phyloP scores from a whole-genome alignment of 495 filamentous ascomycete genomes.

The Tuber aestivum region DNA sequence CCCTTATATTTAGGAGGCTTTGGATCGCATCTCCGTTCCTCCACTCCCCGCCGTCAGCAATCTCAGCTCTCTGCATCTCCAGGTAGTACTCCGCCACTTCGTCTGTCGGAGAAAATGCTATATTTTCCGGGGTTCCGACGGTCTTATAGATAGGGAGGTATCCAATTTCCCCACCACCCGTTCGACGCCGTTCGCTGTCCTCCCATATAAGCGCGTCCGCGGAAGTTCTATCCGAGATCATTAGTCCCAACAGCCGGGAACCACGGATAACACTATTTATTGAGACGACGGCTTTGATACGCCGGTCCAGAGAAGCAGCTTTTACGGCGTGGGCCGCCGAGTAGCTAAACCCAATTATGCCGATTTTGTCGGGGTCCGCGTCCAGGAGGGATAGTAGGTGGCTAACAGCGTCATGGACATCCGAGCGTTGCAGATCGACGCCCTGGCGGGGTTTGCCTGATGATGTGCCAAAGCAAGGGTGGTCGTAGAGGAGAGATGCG shows the following conservation, averaged over 20 bases:
- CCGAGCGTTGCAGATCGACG: conserved; percentile 13
- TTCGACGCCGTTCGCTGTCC: conserved; percentile 7
- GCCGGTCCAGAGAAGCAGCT: conserved; percentile 11
- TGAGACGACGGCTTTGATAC: conserved; percentile 15
- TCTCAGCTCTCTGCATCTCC: conserved; percentile 4
- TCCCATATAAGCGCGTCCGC: too few species aligned
- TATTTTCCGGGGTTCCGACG: not conserved
- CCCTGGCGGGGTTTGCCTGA: conserved; percentile 16
- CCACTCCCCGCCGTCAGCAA: not conserved
- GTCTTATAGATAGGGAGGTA: conserved; percentile 3
- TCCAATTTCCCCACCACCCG: conserved; percentile 7
- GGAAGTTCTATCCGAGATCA: not conserved
- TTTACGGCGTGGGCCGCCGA: conserved; percentile 11
- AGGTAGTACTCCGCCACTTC: conserved; percentile 1
- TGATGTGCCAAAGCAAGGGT: too few species aligned
- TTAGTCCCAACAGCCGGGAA: not conserved
- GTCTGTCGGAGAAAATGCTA: not conserved
- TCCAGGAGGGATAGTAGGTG: conserved; percentile 11
- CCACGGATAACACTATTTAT: not conserved
- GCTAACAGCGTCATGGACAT: conserved; percentile 15
- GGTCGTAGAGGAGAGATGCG: conserved; percentile 20
- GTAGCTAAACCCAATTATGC: conserved; percentile 14
- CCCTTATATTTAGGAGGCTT: conserved; percentile 9
- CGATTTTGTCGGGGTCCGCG: conserved; percentile 13
- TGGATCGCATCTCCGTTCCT: conserved; percentile 16